phyloP scores from a whole-genome alignment of 306 rosid genomes.

The Corylus heterophylla region DNA sequence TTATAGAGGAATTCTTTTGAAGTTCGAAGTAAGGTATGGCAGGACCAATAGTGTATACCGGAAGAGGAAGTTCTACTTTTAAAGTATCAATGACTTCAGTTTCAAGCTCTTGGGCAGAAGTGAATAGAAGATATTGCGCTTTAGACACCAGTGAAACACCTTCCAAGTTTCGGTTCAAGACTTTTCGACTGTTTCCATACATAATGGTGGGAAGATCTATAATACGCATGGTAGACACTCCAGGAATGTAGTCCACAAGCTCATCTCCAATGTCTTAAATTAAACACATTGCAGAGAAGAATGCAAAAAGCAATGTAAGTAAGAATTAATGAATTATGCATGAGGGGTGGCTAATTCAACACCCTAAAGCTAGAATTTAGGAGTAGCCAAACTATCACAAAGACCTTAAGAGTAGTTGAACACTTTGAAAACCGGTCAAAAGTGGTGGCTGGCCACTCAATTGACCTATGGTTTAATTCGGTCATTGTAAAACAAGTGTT shows the following conservation, averaged over 20 bases:
- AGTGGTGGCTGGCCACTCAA: too few relatives aligned
- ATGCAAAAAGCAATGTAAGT: not conserved
- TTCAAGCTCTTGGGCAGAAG: constrained; percentile 49
- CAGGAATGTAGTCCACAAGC: constrained; percentile 49
- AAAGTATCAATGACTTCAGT: constrained; percentile 34
- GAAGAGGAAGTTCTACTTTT: constrained; percentile 19
- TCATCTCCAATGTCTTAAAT: not conserved
- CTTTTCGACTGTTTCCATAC: not conserved
- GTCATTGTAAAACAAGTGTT: too few relatives aligned
- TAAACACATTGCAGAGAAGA: not conserved
- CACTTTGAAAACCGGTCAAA: too few relatives aligned
- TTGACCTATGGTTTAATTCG: too few relatives aligned
- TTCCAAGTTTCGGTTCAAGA: not conserved
- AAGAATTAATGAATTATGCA: not conserved
- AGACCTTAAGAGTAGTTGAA: too few relatives aligned
- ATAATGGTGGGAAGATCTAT: constrained; percentile 35
- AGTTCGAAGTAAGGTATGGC: constrained; percentile 32
- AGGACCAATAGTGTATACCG: constrained; percentile 45
- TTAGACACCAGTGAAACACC: constrained; percentile 10
- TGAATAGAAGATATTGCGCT: constrained; percentile 34
- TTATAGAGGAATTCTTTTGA: not conserved
- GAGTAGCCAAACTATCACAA: too few relatives aligned
- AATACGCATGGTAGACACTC: constrained; percentile 31
- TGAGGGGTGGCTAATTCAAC: too few relatives aligned
- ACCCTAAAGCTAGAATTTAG: too few relatives aligned